Evolutionary conservation across 495 filamentous ascomycete genomes (phyloP), one percentile per base, ranked within the genome.

Genomic region (Hypoxylon lenormandii): DNA sequence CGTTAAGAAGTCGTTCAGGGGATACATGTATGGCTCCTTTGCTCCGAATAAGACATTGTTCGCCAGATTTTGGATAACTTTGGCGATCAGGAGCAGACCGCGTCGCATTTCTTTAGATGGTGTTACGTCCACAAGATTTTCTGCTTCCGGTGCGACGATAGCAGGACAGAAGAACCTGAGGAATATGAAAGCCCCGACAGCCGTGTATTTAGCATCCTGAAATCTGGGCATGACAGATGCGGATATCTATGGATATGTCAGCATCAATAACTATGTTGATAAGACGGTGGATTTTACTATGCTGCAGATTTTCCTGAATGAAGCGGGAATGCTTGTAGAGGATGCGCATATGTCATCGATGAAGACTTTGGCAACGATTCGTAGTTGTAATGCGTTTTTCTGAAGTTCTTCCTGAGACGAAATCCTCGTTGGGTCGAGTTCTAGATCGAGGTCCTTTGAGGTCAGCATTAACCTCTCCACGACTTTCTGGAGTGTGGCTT

Each of bases 31-130:
- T 11, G 86, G 84, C 72, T 90, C 88, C 73, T 90, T 90, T 23
- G 85, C 85, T n/a, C 87, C 88, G 59, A 90, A 90, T 1, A 89
- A 78, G 28, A 90, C 88, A 67, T 90, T 90, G 62, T 90, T 90
- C 28, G 88, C 88, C 42, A 90, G 76, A 70, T 88, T 89, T 64
- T 90, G 88, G 23, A 90, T 84, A 56, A 90, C 84, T 68, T 90
- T 90, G 16, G 88, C 87, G 55, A 90, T 88, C 23, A 90, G 80
- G 21, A 90, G 79, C 22, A 90, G 76, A 3, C 88, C 88, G 56
- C 88, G 80, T 16, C 88, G 81, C 85, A 89, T 88, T 60, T 89
- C 86, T 69, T 89, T 89, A 4, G 86, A 86, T 11, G 86, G 86
- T 11, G 85, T 64, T 12, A 74, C 77, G 26, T 77, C 69, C 16